Evolutionary conservation across 257 asterid species (phyloP), one percentile per base, ranked within the genome.

Genomic region (Schizonepeta tenuifolia): DNA sequence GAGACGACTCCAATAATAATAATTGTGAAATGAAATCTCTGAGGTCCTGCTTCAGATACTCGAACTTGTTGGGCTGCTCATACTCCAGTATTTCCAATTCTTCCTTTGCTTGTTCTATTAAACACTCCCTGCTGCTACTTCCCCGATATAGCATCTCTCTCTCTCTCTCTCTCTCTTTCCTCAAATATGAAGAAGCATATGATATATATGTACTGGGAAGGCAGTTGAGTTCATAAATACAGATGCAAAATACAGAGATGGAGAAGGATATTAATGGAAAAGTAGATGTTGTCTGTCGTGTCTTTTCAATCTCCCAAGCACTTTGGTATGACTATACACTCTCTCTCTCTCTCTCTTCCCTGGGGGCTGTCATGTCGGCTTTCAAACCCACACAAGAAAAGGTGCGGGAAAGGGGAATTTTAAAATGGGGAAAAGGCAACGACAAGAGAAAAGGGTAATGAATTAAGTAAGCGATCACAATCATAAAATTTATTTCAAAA

Each of bases 81-180:
- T 72, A 47, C 81, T 86, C 96, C 64, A 90, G 35, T 17, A 85
- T 76, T 58, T 88, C 84, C 59, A 85, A 54, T 81, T 88, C 95
- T 76, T 88, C 85, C 50, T 76, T 86, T 59, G 91, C 95, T 72
- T 76, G 79, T 22, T 90, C 85, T 68, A 86, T 36, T 78, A 86
- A 18, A 1, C 20, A 60, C 9, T 75, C 61, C 81, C 6, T 71
- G 65, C 74, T 73, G n/a, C n/a, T n/a, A n/a, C n/a, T n/a, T n/a
- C n/a, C n/a, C n/a, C n/a, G n/a, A n/a, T n/a, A n/a, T n/a, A n/a
- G n/a, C n/a, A n/a, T n/a, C n/a, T n/a, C n/a, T n/a, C 7, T 58
- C 75, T 65, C 53, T 71, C 53, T 61, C 55, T 56, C 31, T 50
- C 61, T 49, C 49, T n/a, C n/a, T n/a, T n/a, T n/a, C n/a, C n/a